Percentiles rank a stretch among this genome's conserved stretches.
Evolutionary conservation across 805 yeast genomes (phyloP).

Genomic region (Candida dajiaensis): DNA sequence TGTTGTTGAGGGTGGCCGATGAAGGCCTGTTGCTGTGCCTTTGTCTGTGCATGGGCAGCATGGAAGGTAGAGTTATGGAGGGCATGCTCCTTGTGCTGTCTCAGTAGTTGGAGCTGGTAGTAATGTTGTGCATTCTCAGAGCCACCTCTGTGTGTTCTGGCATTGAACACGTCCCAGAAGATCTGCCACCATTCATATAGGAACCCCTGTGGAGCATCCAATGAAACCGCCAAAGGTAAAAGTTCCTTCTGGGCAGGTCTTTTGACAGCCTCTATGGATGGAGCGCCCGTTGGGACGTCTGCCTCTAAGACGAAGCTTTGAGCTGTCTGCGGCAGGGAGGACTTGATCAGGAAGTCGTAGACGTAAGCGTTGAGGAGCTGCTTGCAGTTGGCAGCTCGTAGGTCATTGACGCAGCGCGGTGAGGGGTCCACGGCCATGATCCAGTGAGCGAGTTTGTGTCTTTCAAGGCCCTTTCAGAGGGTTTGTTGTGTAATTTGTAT

Average conservation of each 20-base stretch:
- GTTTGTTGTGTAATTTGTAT: not conserved
- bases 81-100: constrained; percentile 55
- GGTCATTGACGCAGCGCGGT: constrained; percentile 20
- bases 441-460: no score
- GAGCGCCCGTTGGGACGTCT: constrained; percentile 38
- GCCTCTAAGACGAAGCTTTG: constrained; percentile 71
- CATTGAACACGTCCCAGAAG: constrained; percentile 90
- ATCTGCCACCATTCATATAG: constrained; percentile 94
- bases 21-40: constrained; percentile 20
- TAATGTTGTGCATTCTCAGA: constrained; percentile 64
- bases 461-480: not conserved
- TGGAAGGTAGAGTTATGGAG: constrained; percentile 37
- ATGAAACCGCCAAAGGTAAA: constrained; percentile 45
- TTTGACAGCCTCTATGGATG: constrained; percentile 13
- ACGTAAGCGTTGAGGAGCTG: constrained; percentile 75
- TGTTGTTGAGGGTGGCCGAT: constrained; percentile 6
- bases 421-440: constrained; percentile 8
- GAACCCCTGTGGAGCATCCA: constrained; percentile 86
- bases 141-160: constrained; percentile 62
- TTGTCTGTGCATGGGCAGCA: constrained; percentile 40
- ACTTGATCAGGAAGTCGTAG: constrained; percentile 77
- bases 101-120: constrained; percentile 54
- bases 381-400: constrained; percentile 28
- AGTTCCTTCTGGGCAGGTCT: constrained; percentile 32
- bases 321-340: constrained; percentile 68